Evolutionary conservation across 2,329 filamentous ascomycete species (phyloP), one percentile per base, ranked within the genome.

Genomic region (Pyrenochaeta sp.): DNA sequence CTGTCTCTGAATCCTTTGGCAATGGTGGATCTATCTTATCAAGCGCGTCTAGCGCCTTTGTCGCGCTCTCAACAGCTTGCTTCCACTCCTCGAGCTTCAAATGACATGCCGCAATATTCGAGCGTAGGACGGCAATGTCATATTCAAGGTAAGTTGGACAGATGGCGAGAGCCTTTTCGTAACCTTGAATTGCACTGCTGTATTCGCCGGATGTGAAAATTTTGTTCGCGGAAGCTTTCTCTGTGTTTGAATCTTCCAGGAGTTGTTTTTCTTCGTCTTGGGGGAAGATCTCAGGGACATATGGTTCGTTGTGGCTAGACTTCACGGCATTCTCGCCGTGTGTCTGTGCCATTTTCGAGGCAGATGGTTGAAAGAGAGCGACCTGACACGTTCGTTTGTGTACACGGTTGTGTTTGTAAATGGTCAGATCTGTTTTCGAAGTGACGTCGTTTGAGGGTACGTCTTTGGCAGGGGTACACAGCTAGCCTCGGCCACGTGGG

Each of bases 31-130:
- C 74, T 20, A 94, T 68, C 23, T 83, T 82, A 56, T 90, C 86
- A n/a, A 98, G 78, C 0, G 84, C 82, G 10, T 93, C 88, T 0
- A 98, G 72, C 1, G 91, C 88, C 10, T 85, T 81, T 0, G 87
- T 90, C 0, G 93, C 92, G 9, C 85, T 83, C 43, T 88, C 87
- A 37, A 92, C 83, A 9, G 92, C 91, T 27, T 91, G 87, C 63
- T 93, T 92, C 91, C 92, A 97, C 56, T 94, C 88, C 56, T 87
- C 82, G 2, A 96, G 81, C 73, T 96, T 96, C 49, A 98, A 75
- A 66, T 97, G 87, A 71, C 92, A 97, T 9, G 93, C 94, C 1
- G 94, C 85, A 61, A 97, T 89, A 78, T 98, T 98, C 72, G 90
- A 92, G 54, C 89, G 87, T 5, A 98, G 82, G 9, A 98, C 91